phyloP scores from a whole-genome alignment of 2,329 filamentous ascomycete genomes.

The Trichoderma koningii region DNA sequence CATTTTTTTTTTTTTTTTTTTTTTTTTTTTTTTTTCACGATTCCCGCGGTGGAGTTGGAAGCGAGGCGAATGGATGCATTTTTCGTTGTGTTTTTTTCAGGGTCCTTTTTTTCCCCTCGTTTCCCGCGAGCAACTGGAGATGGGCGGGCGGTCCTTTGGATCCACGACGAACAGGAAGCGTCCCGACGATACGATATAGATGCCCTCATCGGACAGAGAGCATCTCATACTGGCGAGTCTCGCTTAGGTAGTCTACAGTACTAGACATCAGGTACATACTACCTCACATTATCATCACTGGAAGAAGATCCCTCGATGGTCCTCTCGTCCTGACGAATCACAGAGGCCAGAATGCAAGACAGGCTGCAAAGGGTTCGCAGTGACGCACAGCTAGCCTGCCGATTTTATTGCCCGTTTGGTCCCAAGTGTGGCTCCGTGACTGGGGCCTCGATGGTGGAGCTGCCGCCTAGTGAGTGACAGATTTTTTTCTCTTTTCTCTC shows the following conservation, averaged over 20 bases:
- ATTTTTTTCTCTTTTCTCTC: constrained; percentile 17
- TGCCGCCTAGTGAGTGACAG: constrained; percentile 16
- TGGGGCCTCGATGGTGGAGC: constrained; percentile 23
- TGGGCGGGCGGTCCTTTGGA: too few species aligned
- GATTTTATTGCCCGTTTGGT: constrained; percentile 26
- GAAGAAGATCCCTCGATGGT: too few species aligned
- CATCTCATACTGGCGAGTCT: too few species aligned
- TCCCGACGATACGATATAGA: too few species aligned
- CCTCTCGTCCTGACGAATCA: not conserved
- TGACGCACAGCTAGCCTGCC: constrained; percentile 22
- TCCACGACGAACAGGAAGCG: too few species aligned
- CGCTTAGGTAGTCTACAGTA: too few species aligned
- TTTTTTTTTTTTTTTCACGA: not conserved
- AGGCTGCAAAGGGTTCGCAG: not conserved
- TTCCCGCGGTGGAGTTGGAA: constrained; percentile 6
- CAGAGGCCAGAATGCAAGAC: constrained; percentile 1
- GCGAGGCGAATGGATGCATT: constrained; percentile 10
- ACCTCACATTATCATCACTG: too few species aligned
- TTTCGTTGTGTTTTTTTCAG: not conserved
- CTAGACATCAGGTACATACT: too few species aligned
- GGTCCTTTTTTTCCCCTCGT: not conserved
- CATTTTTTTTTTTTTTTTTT: too few species aligned
- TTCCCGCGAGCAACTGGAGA: too few species aligned
- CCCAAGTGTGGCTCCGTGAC: constrained; percentile 24
- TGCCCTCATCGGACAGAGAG: too few species aligned